Base-by-base conservation (phyloP, 2,329 filamentous ascomycete species). In the Lachnellula subtilissima region DNA sequence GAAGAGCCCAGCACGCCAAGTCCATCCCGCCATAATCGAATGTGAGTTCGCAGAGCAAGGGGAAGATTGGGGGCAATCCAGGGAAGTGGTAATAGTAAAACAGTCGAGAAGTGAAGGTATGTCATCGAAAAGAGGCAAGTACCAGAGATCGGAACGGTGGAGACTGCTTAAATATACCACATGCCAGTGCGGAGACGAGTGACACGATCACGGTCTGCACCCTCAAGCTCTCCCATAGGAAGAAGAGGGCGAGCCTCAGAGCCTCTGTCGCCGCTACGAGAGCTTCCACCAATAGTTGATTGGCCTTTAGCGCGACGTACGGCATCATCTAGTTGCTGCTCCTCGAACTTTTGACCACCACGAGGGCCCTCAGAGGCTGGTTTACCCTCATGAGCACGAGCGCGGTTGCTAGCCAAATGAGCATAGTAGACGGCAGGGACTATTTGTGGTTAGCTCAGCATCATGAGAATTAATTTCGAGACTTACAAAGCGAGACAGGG, bases 381-480 rank as follows among this genome's bases (percentile, higher is more conserved):
- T 3, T 75, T 63, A 56, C 77, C 71, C 66, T 93, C 86, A 62
- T 99, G 94, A 3, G 85, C 78, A 53, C 85, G 85, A 19, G 89
- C 91, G 50, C 94, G 89, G 56, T 85, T 84, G 8, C 91, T 87
- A 36, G 92, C 91, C 61, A 99, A 74, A 72, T 99, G 94, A 0
- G 95, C 91, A 65, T 99, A 99, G 78, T 99, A 99, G 0, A 97
- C 87, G 0, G 94, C 91, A 0, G 94, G 94, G 62, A 86, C 62
- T 64, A 55, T 36, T 82, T 73, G 70, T 62, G 46, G 45, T 58
- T 47, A 58, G 50, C 43, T 19, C 15, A 25, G 23, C 50, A 59
- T 51, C 37, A 47, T 48, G 6, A 64, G 70, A 64, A 68, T 72
- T 72, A 94, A 73, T 3, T 28, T 8, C 17, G 35, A 35, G 37